These are phyloP conservation scores for Cordia subcordata DNA, from an alignment of 257 asterid species.

Conservation along the genomic window DNA sequence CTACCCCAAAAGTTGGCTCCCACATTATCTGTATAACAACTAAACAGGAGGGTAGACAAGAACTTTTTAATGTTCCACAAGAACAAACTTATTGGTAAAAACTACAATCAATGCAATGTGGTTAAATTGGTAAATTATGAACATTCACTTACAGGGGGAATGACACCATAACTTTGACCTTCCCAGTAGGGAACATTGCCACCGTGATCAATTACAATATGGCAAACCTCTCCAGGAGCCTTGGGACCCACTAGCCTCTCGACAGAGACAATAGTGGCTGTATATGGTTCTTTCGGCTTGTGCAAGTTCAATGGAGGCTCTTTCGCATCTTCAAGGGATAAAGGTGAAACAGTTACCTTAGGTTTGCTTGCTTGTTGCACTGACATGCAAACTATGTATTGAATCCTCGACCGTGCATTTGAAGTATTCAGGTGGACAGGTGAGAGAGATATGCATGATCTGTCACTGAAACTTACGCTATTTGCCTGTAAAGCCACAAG, in stretches of 20 bases:
- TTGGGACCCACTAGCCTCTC: slow-evolving; percentile 87
- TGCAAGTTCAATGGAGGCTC: slow-evolving; percentile 84
- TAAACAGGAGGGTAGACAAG: neutral
- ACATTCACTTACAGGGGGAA: slow-evolving; percentile 71
- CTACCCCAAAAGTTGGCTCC: too few relatives aligned
- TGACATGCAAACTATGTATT: slow-evolving; percentile 63
- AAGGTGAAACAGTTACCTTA: slow-evolving; percentile 68
- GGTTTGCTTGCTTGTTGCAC: slow-evolving; percentile 77
- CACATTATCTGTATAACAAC: too few relatives aligned
- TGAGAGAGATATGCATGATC: slow-evolving; percentile 30
- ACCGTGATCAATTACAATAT: slow-evolving; percentile 86
- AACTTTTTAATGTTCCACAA: too few relatives aligned
- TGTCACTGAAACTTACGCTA: slow-evolving; percentile 39
- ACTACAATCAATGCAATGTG: too few relatives aligned
- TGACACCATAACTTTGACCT: slow-evolving; percentile 93
- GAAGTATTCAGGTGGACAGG: slow-evolving; percentile 32
- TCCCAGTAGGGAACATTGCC: slow-evolving; percentile 97
- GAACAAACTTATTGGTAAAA: too few relatives aligned
- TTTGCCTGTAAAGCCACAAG: slow-evolving; percentile 41
- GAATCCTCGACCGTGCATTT: slow-evolving; percentile 29
- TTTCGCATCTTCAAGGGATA: slow-evolving; percentile 71
- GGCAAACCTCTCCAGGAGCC: slow-evolving; percentile 98
- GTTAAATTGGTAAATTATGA: too few relatives aligned
- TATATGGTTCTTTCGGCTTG: slow-evolving; percentile 82
- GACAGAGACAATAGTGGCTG: slow-evolving; percentile 75